phyloP scores from a whole-genome alignment of 2,329 filamentous ascomycete species.

The Ophiostoma sp. region DNA sequence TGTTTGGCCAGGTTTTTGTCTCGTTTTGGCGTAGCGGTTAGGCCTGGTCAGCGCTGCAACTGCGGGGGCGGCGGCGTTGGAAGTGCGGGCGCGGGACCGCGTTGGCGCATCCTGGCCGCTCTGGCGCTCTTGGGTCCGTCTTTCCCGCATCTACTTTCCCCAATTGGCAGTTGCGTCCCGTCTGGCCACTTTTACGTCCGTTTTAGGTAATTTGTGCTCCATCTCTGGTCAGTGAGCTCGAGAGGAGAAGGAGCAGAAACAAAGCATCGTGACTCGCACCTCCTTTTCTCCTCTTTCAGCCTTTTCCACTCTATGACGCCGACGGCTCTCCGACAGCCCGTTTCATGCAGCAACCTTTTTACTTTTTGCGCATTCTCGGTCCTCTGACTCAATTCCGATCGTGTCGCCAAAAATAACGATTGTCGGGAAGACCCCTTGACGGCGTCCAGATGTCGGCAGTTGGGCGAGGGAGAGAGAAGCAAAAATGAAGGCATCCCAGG shows the following conservation, averaged over 20 bases:
- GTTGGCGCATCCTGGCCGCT: background rate
- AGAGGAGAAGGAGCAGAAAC: background rate
- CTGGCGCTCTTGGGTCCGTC: background rate
- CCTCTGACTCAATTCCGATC: background rate
- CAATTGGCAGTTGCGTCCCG: conserved; percentile 21
- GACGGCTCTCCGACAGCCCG: background rate
- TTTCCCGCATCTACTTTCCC: conserved; percentile 22
- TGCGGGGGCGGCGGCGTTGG: background rate
- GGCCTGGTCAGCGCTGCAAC: background rate
- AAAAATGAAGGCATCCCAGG: background rate
- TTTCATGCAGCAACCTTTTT: background rate
- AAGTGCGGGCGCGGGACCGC: background rate
- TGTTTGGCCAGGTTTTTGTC: conserved; percentile 9
- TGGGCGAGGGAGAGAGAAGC: background rate
- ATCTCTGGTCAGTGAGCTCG: background rate
- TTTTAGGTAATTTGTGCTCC: conserved; percentile 14
- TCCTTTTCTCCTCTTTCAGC: background rate
- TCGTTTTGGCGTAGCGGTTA: conserved; percentile 1
- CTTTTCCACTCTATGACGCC: background rate
- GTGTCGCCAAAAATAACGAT: conserved; percentile 8
- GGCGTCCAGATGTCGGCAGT: background rate
- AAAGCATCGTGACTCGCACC: background rate
- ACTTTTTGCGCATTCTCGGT: background rate
- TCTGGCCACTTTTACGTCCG: conserved; percentile 7
- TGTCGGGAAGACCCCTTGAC: background rate